phyloP scores from a whole-genome alignment of 1,284 basidiomycete species.

The Papiliotrema flavescens region DNA sequence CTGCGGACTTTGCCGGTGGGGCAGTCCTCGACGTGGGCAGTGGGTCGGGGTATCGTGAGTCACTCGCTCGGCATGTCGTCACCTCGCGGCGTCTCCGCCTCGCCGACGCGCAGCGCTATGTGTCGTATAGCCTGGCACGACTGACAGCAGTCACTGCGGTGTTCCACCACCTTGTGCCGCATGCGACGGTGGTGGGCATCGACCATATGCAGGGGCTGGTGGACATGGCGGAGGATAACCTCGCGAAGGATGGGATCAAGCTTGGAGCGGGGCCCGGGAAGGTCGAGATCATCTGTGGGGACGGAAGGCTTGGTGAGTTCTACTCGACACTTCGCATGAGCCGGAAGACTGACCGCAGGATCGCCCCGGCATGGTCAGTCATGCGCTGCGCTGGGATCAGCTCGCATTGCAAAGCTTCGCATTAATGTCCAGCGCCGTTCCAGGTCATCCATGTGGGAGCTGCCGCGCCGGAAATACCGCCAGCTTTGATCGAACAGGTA shows the following conservation, averaged over 20 bases:
- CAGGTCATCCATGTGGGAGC: conserved; percentile 94
- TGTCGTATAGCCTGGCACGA: too few species aligned
- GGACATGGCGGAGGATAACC: conserved; percentile 65
- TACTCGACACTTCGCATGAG: neutral
- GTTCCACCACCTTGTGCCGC: conserved; percentile 61
- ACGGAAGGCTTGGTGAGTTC: conserved; percentile 68
- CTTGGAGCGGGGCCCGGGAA: conserved; percentile 39
- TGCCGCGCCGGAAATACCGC: conserved; percentile 73
- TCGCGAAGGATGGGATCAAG: conserved; percentile 61
- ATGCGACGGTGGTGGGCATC: conserved; percentile 76
- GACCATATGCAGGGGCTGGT: conserved; percentile 83
- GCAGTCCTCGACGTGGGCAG: conserved; percentile 47
- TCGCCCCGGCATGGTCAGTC: conserved; percentile 11
- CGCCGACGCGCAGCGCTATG: neutral
- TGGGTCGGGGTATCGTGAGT: conserved; percentile 65
- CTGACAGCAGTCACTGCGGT: conserved; percentile 62
- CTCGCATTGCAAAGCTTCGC: conserved; percentile 8
- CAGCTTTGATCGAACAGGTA: conserved; percentile 62
- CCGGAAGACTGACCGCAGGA: conserved; percentile 3
- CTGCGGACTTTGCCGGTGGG: conserved; percentile 14
- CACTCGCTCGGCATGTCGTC: neutral
- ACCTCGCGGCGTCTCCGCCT: neutral
- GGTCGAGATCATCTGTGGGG: conserved; percentile 66
- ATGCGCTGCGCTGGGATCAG: too few species aligned
- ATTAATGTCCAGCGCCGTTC: conserved; percentile 60